Base-by-base conservation (phyloP, 768 basidiomycete genomes). In the Thelephora ganbajun region DNA sequence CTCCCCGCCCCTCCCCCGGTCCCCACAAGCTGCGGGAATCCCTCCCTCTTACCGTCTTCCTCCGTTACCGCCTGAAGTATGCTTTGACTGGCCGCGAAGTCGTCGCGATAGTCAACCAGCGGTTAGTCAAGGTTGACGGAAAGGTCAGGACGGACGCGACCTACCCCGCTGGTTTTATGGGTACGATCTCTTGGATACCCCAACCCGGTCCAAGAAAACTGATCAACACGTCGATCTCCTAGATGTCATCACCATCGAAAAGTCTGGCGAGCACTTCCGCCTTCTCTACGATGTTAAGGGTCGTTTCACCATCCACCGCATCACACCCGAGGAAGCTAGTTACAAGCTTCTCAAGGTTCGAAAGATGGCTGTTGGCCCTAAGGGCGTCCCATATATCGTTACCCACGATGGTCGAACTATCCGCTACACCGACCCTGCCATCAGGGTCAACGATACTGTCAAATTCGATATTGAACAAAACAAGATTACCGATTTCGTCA, bases 391-490 rank as follows among this genome's bases (percentile, higher is more conserved):
- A 47, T 82, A 93, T 74, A 74, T 99, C 57, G 89, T 97, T 69
- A 97, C 94, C 56, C 96, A 99, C 72, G 96, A 99, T 61, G 96
- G 96, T 46, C 91, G 96, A 65, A 99, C 96, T 55, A 98, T 99
- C 72, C 93, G 96, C 54, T 99, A 97, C 73, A 94, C 96, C 57
- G 96, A 99, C 68, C 96, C 96, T 26, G 66, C 69, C 57, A 91
- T 99, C 79, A 79, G 74, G 60, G 90, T 88, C 67, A 94, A 98
- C 76, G 96, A 98, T 71, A 91, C 92, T 46, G 80, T 98, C 68
- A 96, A 90, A 69, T 98, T 85, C 64, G 96, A 98, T 69, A 72
- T 99, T 53, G 87, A 90, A 66, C 83, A 90, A 68, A 76, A 77
- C 69, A 96, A 97, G 74, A 92, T 99, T 64, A 76, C 68, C 47